A percentile compares a stretch with the other conserved stretches of the same genome.
phyloP scores from a whole-genome alignment of 371 early-diverging fungal genomes.

The Apophysomyces sp. region DNA sequence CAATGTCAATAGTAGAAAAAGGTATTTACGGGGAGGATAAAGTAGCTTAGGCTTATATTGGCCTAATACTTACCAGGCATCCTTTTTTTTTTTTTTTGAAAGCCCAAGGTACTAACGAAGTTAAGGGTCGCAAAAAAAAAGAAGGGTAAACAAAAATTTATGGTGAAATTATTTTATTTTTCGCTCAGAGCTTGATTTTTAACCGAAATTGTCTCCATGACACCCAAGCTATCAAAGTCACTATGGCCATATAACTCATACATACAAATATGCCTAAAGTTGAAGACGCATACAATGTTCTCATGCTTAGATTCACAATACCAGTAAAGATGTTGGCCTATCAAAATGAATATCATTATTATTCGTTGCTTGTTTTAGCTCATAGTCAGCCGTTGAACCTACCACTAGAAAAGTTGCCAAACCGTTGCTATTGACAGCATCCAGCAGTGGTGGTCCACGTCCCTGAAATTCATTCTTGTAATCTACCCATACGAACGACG shows the following conservation, averaged over 20 bases:
- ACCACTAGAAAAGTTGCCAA: constrained; percentile 82
- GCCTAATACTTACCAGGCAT: background rate
- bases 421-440: constrained; percentile 79
- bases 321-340: constrained; percentile 27
- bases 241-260: constrained; percentile 13
- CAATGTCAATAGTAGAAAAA: background rate
- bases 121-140: background rate
- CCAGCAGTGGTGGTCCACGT: constrained; percentile 57
- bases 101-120: background rate
- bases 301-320: constrained; percentile 18
- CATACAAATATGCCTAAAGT: constrained; percentile 8
- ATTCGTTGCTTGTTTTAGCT: background rate
- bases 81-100: background rate
- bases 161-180: background rate
- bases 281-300: constrained; percentile 21
- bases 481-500: constrained; percentile 58
- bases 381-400: constrained; percentile 4
- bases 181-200: constrained; percentile 1
- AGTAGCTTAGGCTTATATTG: background rate
- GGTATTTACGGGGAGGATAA: background rate
- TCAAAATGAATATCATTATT: background rate
- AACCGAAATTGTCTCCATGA: constrained; percentile 13
- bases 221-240: constrained; percentile 14
- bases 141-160: constrained; percentile 1
- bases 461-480: constrained; percentile 16